Percentiles rank a stretch among this genome's conserved stretches.
Evolutionary conservation across 2,329 filamentous ascomycete species (phyloP).

Genomic region (Penicillium sp.): DNA sequence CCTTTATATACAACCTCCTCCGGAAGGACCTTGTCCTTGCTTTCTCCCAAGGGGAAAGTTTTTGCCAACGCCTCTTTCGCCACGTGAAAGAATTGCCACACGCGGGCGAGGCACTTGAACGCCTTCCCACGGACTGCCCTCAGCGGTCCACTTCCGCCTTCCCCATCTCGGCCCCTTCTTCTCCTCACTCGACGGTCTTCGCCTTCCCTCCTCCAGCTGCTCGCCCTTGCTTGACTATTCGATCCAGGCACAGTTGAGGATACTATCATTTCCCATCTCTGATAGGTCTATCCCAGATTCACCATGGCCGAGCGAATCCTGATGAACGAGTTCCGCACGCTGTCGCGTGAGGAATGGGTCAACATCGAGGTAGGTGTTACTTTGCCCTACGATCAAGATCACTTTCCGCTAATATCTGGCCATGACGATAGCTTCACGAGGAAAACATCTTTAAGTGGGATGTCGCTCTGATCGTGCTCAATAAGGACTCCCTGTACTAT

Average conservation of each 20-base stretch:
- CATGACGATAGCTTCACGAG: conserved; percentile 64
- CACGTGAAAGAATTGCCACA: conserved; percentile 5
- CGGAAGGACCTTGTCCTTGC: too few species aligned
- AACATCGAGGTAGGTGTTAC: conserved; percentile 71
- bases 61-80: background rate
- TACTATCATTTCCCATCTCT: background rate
- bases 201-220: background rate
- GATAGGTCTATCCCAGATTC: background rate
- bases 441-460: conserved; percentile 87
- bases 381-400: conserved; percentile 2
- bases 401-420: conserved; percentile 3
- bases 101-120: background rate
- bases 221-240: background rate
- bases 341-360: conserved; percentile 91
- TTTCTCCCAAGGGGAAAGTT: background rate
- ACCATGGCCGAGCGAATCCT: conserved; percentile 74
- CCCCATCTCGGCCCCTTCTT: background rate
- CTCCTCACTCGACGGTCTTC: background rate
- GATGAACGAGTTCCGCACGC: conserved; percentile 81
- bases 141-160: background rate
- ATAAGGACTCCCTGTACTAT: conserved; percentile 87
- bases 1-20: background rate
- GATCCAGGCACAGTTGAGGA: background rate
- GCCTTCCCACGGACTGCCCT: background rate
- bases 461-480: conserved; percentile 87